Conservation (phyloP, 2,329 filamentous ascomycete genomes). For the Nemania sp. region DNA sequence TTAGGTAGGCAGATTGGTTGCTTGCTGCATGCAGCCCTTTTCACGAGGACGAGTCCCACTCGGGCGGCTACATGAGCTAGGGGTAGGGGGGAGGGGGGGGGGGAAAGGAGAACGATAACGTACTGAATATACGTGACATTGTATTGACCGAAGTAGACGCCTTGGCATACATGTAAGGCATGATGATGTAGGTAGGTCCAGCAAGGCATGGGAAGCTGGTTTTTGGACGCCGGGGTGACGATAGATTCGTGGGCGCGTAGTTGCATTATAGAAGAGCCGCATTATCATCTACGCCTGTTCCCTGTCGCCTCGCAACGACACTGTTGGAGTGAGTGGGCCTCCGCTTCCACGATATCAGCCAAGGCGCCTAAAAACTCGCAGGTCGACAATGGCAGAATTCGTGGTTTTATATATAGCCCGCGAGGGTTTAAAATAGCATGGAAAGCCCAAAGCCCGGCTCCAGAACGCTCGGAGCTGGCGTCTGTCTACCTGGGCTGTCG, state of each 20-base stretch:
- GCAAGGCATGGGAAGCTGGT: slow-evolving; percentile 18
- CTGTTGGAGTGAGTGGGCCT: slow-evolving; percentile 15
- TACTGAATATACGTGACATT: slow-evolving; percentile 34
- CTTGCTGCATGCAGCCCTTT: slow-evolving; percentile 29
- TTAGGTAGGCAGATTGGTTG: neutral
- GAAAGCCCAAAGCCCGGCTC: neutral
- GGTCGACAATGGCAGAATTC: neutral
- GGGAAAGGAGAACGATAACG: slow-evolving; percentile 31
- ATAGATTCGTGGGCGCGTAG: slow-evolving; percentile 33
- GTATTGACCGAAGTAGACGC: slow-evolving; percentile 24
- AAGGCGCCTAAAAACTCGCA: slow-evolving; percentile 14
- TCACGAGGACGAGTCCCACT: slow-evolving; percentile 30
- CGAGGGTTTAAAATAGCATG: neutral
- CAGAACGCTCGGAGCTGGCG: neutral
- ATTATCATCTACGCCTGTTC: slow-evolving; percentile 29
- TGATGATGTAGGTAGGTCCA: slow-evolving; percentile 32
- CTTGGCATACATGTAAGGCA: slow-evolving; percentile 35
- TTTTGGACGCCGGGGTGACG: slow-evolving; percentile 21
- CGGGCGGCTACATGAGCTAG: slow-evolving; percentile 34
- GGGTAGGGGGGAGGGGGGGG: slow-evolving; percentile 13
- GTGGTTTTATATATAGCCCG: slow-evolving; percentile 4
- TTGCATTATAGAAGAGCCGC: slow-evolving; percentile 40
- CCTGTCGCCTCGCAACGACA: slow-evolving; percentile 29
- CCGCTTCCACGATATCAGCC: slow-evolving; percentile 7
- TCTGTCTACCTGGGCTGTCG: slow-evolving; percentile 4